Base-by-base conservation (phyloP, 441 rosid genomes). In the Populus tomentosa region DNA sequence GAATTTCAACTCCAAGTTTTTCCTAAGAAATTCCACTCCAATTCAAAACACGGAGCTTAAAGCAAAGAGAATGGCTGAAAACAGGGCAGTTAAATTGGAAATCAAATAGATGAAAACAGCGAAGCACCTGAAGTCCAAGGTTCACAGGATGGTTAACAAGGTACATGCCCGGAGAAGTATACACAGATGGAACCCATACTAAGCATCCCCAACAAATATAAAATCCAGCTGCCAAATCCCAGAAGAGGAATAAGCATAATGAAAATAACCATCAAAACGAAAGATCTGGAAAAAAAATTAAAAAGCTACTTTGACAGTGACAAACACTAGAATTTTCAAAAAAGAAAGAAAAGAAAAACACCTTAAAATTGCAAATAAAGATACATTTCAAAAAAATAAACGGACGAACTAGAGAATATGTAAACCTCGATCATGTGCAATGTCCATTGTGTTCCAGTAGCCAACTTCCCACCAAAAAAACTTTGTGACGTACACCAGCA, bases 401-500 rank as follows among this genome's bases (percentile, higher is more conserved):
- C 18, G 18, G 18, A 42, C 5, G 53, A 42, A 42, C 53, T 42
- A 42, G 53, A 42, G 53, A 42, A 42, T 13, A 11, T 11, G 81
- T 65, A 75, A 79, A 96, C 99, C 99, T 92, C 97, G 89, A 84
- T 96, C 98, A 73, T 96, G 99, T 30, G 99, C 99, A 64, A 96
- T 94, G 77, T 96, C 99, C 99, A 96, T 96, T 71, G 97, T 91
- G 89, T 82, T 94, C 98, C 94, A 94, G 80, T 94, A 96, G 73
- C 99, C 99, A 82, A 94, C 94, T 89, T 96, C 99, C 99, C 99
- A 96, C 97, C 97, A 94, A 82, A 92, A 96, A 83, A 96, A 96
- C 77, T 92, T 96, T 65, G 99, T 88, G 78, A 94, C 92, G 81
- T 94, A 96, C 67, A 90, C 88, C 83, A 94, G 84, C 97, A 89